Base-by-base conservation (phyloP, 768 basidiomycete genomes). In the Lentinula aciculospora region DNA sequence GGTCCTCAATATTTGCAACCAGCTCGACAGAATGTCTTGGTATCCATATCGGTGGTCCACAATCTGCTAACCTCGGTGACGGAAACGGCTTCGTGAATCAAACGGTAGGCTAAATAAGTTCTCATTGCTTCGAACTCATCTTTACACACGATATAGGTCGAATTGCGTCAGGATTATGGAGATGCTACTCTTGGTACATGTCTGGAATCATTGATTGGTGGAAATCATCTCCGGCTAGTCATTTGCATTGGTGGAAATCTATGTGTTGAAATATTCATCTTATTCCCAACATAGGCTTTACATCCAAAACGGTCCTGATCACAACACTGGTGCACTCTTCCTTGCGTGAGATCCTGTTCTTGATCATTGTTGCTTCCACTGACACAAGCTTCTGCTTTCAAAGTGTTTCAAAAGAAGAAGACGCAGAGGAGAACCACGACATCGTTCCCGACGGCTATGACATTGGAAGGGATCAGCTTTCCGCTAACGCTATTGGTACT, bases 51-150 rank as follows among this genome's bases (percentile, higher is more conserved):
- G 89, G 90, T 1, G 74, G 70, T 28, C 76, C 80, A 19, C 92
- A 94, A 64, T 72, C 71, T 3, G 91, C 89, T 0, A 80, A 92
- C 64, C 75, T 94, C 1, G 92, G 92, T 0, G 93, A 95, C 61
- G 91, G 92, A 0, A 71, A 84, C 61, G 91, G 89, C 2, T 76
- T 58, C n/a, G 68, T 70, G 23, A 76, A 76, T 46, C 74, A 83
- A 72, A 79, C 67, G 50, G 89, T 86, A 63, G 40, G 79, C 67
- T 42, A n/a, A n/a, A n/a, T 3, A 13, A 17, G 6, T 5, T 4
- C 17, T 25, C 15, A 27, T 31, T 4, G 17, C 1, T 31, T 10
- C 2, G 9, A 19, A 13, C 9, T 29, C 31, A n/a, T 23, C 7
- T 19, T 21, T 1, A 3, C 6, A 8, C 6, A 40, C 15, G 61